Evolutionary conservation across 2,329 filamentous ascomycete species (phyloP).

Genomic region (Xylariaceae sp.): DNA sequence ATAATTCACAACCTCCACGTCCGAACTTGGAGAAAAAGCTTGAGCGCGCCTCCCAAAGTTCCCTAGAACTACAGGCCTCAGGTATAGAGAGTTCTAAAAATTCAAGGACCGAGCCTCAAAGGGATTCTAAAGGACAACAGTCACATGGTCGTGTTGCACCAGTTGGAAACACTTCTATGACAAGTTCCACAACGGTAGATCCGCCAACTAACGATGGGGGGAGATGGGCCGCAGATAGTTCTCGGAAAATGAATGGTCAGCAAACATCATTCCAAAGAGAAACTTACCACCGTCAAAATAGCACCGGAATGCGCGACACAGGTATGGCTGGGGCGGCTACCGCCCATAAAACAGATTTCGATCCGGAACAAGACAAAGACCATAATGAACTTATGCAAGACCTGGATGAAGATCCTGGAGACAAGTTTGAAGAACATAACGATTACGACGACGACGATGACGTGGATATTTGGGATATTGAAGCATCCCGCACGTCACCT

Average conservation of each 20-base stretch:
- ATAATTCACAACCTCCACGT: slow-evolving; percentile 18
- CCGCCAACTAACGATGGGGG: slow-evolving; percentile 20
- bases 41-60: slow-evolving; percentile 12
- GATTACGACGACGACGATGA: slow-evolving; percentile 32
- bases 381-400: slow-evolving; percentile 22
- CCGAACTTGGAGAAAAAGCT: slow-evolving; percentile 21
- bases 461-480: slow-evolving; percentile 54
- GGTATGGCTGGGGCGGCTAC: slow-evolving; percentile 11
- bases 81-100: slow-evolving; percentile 17
- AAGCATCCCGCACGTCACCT: slow-evolving; percentile 48
- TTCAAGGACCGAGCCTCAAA: slow-evolving; percentile 14
- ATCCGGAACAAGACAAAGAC: slow-evolving; percentile 11
- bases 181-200: slow-evolving; percentile 22
- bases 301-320: slow-evolving; percentile 15
- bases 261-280: slow-evolving; percentile 15
- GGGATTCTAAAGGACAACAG: slow-evolving; percentile 7
- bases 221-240: slow-evolving; percentile 18
- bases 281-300: slow-evolving; percentile 18
- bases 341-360: not conserved
- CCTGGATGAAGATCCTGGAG: slow-evolving; percentile 18
- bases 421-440: slow-evolving; percentile 12
- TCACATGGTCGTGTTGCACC: slow-evolving; percentile 3
- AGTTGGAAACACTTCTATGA: slow-evolving; percentile 7
- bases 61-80: slow-evolving; percentile 20
- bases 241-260: slow-evolving; percentile 13